Percentiles rank a stretch among this genome's conserved stretches.
These are phyloP conservation scores for Lanmaoa pseudosensibilis DNA, from an alignment of 768 basidiomycete genomes.

Conservation along the genomic window DNA sequence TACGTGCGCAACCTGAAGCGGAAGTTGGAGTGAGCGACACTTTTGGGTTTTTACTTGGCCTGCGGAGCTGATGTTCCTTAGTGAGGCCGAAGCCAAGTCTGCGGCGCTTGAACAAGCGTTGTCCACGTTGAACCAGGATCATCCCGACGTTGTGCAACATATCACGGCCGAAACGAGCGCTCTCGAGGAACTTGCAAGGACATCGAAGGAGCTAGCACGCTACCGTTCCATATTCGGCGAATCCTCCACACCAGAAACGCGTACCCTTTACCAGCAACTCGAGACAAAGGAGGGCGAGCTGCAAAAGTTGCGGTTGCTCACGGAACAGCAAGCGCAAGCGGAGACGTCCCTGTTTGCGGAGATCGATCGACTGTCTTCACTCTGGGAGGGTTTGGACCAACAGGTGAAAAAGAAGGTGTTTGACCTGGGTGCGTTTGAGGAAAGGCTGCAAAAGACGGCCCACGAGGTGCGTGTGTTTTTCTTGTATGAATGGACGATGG, in stretches of 20 bases:
- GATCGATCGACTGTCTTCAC: constrained; percentile 78
- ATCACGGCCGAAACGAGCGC: constrained; percentile 51
- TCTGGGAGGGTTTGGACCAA: constrained; percentile 82
- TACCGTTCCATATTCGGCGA: constrained; percentile 70
- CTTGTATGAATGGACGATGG: neutral
- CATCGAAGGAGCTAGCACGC: constrained; percentile 49
- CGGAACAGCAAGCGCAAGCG: constrained; percentile 63
- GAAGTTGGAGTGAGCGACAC: constrained; percentile 52
- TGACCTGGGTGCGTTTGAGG: constrained; percentile 74
- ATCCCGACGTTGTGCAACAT: constrained; percentile 54
- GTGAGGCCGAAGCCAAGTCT: constrained; percentile 52
- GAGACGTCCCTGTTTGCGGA: constrained; percentile 80
- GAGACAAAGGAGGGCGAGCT: constrained; percentile 69
- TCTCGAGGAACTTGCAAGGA: constrained; percentile 47
- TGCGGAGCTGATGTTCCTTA: constrained; percentile 30
- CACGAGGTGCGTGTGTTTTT: constrained; percentile 59
- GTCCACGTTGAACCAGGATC: constrained; percentile 41
- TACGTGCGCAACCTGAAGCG: constrained; percentile 55
- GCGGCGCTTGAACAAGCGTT: constrained; percentile 55
- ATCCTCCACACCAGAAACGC: constrained; percentile 49
- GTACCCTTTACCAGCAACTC: constrained; percentile 53
- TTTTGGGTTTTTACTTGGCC: neutral
- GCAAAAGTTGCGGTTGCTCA: constrained; percentile 57
- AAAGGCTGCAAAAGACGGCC: constrained; percentile 59
- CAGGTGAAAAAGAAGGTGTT: constrained; percentile 85